These are phyloP conservation scores for Fragaria nilgerrensis DNA, from an alignment of 306 rosid species.

Conservation along the genomic window DNA sequence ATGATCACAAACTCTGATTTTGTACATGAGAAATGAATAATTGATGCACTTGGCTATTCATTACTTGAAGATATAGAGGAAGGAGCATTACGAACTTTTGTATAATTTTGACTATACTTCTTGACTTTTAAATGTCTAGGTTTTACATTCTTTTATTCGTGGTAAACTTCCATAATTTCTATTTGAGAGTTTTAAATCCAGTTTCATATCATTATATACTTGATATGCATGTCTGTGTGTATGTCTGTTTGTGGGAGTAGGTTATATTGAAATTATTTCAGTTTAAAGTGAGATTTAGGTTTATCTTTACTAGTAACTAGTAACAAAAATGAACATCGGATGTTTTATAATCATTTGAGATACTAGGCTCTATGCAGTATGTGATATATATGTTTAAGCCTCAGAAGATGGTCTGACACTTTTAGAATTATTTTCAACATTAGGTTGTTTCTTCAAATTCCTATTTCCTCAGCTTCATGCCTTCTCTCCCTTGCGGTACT, in stretches of 20 bases:
- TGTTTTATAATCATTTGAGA: background rate
- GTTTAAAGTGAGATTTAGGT: background rate
- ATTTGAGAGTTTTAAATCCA: background rate
- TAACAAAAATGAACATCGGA: background rate
- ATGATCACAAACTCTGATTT: background rate
- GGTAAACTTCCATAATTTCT: background rate
- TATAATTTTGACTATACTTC: background rate
- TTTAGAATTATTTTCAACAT: background rate
- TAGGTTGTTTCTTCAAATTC: background rate
- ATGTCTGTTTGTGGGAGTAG: background rate
- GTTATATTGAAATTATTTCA: background rate
- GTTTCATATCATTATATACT: background rate
- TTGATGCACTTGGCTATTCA: background rate
- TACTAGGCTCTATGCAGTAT: background rate
- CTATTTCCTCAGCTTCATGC: background rate
- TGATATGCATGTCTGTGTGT: background rate
- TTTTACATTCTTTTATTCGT: background rate
- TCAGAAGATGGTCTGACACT: background rate
- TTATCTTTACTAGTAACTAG: background rate
- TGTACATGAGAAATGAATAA: background rate
- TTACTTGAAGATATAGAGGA: background rate
- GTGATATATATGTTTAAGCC: background rate
- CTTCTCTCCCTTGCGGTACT: slow-evolving; percentile 4
- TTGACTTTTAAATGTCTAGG: background rate
- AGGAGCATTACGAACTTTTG: background rate